Evolutionary conservation across 495 filamentous ascomycete genomes (phyloP).

Genomic region (Penicillium chermesinum): DNA sequence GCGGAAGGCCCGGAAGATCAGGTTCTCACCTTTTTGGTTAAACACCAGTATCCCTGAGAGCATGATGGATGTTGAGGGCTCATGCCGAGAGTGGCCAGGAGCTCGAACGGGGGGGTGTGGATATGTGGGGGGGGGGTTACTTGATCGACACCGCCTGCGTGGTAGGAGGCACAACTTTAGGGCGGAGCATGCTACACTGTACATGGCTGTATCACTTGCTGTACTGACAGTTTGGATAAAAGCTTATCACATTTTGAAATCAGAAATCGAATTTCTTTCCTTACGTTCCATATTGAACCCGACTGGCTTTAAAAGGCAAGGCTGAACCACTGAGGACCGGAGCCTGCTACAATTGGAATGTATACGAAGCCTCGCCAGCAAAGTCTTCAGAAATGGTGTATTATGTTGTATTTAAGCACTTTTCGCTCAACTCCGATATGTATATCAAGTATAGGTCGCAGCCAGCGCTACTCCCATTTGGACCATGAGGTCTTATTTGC

Average conservation of each 20-base stretch:
- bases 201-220: no score
- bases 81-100: slow-evolving; percentile 15
- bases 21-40: slow-evolving; percentile 99
- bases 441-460: not conserved
- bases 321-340: no score
- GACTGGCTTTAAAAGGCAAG: no score
- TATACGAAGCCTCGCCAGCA: no score
- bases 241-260: no score
- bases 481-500: slow-evolving; percentile 7
- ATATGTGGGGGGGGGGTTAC: slow-evolving; percentile 19
- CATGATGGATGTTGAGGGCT: slow-evolving; percentile 53
- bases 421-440: not conserved
- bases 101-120: slow-evolving; percentile 17
- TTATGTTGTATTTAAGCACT: not conserved
- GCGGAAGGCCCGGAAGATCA: slow-evolving; percentile 97
- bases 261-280: no score
- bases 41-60: slow-evolving; percentile 95
- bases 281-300: no score
- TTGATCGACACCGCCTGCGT: slow-evolving; percentile 26
- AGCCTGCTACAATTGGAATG: no score
- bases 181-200: no score
- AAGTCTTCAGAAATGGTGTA: not conserved
- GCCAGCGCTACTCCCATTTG: not conserved
- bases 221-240: no score
- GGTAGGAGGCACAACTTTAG: no score